Conservation (phyloP, 129 eudicot genomes). For the Tanacetum coccineum region DNA sequence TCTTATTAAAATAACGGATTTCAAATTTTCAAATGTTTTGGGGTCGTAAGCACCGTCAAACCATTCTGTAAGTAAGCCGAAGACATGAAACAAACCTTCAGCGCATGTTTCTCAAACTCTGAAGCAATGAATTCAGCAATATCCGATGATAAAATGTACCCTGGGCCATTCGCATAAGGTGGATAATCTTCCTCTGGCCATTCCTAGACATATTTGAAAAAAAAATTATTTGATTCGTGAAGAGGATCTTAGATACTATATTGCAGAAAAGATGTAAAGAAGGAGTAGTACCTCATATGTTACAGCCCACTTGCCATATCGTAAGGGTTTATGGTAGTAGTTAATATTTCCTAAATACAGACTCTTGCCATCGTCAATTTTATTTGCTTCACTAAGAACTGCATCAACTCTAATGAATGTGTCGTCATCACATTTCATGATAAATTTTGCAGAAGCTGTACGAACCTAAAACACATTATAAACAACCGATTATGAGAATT, state of each 20-base stretch:
- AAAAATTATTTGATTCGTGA: neutral
- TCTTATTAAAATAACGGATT: too few species aligned
- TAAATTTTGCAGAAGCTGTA: conserved; percentile 49
- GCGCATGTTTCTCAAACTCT: conserved; percentile 57
- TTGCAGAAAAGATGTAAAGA: neutral
- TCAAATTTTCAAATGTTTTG: too few species aligned
- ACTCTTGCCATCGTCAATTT: conserved; percentile 34
- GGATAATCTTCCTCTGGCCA: conserved; percentile 93
- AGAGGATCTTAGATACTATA: neutral
- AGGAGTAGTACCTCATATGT: conserved; percentile 45
- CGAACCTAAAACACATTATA: conserved; percentile 43
- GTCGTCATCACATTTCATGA: conserved; percentile 96
- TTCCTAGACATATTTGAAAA: conserved; percentile 45
- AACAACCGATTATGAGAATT: neutral
- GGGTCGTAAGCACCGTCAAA: too few species aligned
- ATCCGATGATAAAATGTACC: conserved; percentile 72
- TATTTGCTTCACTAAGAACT: conserved; percentile 46
- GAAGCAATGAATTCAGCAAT: conserved; percentile 58
- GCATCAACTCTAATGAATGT: conserved; percentile 81
- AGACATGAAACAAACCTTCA: conserved; percentile 46
- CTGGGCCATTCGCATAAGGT: conserved; percentile 89
- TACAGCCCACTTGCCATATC: conserved; percentile 53
- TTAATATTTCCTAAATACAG: conserved; percentile 72
- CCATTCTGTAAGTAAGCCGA: neutral
- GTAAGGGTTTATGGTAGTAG: conserved; percentile 69